Conservation (phyloP, 2,329 filamentous ascomycete genomes). For the Beauveria pseudobassiana region DNA sequence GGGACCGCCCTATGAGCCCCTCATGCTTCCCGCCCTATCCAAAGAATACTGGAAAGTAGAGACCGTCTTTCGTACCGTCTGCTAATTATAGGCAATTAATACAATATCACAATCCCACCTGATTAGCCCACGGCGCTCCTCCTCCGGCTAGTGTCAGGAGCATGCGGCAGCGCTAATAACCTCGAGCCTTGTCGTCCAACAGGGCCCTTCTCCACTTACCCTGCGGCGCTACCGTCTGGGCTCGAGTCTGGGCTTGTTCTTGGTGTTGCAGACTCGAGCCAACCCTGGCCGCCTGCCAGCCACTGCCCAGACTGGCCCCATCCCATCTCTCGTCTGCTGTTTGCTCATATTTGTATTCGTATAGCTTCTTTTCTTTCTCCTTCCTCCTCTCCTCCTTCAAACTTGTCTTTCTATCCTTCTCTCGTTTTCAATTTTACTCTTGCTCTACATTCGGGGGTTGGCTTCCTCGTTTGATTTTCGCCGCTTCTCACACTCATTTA, state of each 20-base stretch:
- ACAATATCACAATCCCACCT: slow-evolving; percentile 1
- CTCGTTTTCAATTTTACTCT: neutral
- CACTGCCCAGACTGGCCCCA: neutral
- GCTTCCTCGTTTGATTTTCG: slow-evolving; percentile 11
- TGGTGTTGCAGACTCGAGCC: slow-evolving; percentile 6
- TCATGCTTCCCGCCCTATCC: too few species aligned
- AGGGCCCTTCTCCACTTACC: neutral
- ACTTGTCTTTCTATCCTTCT: neutral
- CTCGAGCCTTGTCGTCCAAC: neutral
- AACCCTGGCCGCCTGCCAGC: neutral
- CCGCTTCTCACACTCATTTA: slow-evolving; percentile 12
- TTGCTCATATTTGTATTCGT: slow-evolving; percentile 12
- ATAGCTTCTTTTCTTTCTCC: slow-evolving; percentile 9
- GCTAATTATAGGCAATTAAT: neutral
- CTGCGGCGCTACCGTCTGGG: slow-evolving; percentile 7
- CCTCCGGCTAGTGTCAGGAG: neutral
- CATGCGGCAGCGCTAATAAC: neutral
- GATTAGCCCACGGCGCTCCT: neutral
- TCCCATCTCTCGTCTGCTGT: slow-evolving; percentile 9
- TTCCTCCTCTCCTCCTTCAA: slow-evolving; percentile 10
- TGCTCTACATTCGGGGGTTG: neutral
- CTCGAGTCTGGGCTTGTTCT: slow-evolving; percentile 9
- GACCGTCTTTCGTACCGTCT: neutral
- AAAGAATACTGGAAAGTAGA: too few species aligned
- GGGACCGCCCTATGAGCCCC: neutral